These are phyloP conservation scores for Verticillium dahliae DNA, from an alignment of 2,329 filamentous ascomycete genomes.

Conservation along the genomic window DNA sequence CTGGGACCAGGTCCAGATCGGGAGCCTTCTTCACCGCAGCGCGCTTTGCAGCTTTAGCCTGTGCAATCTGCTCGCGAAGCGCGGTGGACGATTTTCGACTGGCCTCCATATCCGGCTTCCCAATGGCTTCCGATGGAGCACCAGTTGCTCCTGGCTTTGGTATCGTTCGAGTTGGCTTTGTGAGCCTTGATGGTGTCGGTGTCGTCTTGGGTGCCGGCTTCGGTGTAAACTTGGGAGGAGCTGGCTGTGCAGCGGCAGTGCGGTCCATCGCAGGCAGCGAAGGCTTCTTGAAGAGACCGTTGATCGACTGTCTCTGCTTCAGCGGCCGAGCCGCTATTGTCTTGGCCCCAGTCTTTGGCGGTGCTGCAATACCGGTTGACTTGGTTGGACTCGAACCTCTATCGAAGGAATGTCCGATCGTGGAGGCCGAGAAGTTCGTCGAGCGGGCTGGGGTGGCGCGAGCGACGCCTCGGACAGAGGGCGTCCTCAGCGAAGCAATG, in stretches of 20 bases:
- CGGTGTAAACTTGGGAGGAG: conserved; percentile 1
- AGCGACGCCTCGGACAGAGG: conserved; percentile 18
- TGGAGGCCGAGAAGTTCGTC: conserved; percentile 14
- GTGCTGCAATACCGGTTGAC: conserved; percentile 13
- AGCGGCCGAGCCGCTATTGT: conserved; percentile 37
- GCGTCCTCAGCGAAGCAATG: conserved; percentile 27
- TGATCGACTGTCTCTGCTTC: conserved; percentile 45
- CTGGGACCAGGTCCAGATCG: conserved; percentile 12
- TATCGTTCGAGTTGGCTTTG: background rate
- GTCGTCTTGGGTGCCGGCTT: conserved; percentile 1
- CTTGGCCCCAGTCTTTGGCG: conserved; percentile 37
- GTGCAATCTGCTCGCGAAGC: conserved; percentile 84
- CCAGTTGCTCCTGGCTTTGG: background rate
- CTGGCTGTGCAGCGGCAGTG: conserved; percentile 11
- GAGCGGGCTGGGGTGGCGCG: conserved; percentile 14
- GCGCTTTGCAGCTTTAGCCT: conserved; percentile 76
- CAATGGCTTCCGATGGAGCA: conserved; percentile 14
- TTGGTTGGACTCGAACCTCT: conserved; percentile 34
- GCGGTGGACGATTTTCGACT: conserved; percentile 67
- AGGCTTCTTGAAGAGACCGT: conserved; percentile 49
- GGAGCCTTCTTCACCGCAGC: conserved; percentile 33
- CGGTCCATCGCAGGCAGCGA: conserved; percentile 35
- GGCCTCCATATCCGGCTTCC: conserved; percentile 7
- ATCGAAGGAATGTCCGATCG: conserved; percentile 24
- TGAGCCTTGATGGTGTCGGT: background rate